phyloP scores from a whole-genome alignment of 202 grass and related monocot genomes.

The Setaria italica region DNA sequence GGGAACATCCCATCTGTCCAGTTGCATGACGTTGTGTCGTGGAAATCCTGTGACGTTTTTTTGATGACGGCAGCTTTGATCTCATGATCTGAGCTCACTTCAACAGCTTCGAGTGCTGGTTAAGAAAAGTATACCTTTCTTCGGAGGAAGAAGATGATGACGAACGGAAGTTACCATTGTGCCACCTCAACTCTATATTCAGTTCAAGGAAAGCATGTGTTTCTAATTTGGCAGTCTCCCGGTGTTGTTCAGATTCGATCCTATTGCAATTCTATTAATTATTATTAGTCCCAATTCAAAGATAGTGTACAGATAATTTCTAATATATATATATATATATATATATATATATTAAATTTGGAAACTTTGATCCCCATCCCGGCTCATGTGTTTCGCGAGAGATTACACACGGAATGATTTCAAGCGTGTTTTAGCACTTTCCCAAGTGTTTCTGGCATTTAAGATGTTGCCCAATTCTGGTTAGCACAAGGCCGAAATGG shows the following conservation, averaged over 20 bases:
- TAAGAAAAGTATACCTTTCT: not conserved
- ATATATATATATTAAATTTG: no score
- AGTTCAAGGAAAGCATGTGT: not conserved
- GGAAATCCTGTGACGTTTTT: not conserved
- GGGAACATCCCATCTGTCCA: not conserved
- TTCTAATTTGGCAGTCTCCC: not conserved
- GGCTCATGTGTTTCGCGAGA: not conserved
- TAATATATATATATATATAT: no score
- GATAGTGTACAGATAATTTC: not conserved
- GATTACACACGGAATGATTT: not conserved
- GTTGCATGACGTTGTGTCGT: not conserved
- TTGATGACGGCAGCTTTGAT: not conserved
- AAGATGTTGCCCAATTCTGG: not conserved
- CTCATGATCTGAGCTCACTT: not conserved
- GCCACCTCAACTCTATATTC: not conserved
- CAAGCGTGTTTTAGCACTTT: not conserved
- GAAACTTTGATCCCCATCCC: not conserved
- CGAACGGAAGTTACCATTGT: not conserved
- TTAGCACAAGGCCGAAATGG: not conserved
- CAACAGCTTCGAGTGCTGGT: not conserved
- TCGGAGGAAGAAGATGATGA: not conserved
- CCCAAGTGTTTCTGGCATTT: not conserved
- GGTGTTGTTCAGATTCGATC: not conserved
- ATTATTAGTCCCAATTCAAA: not conserved
- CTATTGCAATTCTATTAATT: not conserved